Conservation (phyloP, 495 filamentous ascomycete species). For the Eremomyces bilateralis region DNA sequence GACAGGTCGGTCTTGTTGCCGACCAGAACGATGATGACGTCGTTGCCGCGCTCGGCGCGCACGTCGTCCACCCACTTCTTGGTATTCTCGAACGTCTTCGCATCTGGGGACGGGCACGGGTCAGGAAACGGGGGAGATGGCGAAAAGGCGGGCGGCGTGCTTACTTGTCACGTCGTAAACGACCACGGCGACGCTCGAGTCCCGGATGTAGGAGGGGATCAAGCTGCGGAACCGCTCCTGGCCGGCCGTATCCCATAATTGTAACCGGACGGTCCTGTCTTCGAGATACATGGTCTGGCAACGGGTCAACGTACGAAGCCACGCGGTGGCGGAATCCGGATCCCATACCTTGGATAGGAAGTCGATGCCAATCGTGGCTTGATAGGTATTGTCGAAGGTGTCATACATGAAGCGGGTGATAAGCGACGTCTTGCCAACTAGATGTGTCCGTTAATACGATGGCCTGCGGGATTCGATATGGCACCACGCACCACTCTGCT, state of each 20-base stretch:
- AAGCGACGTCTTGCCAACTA: slow-evolving; percentile 93
- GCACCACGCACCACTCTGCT: slow-evolving; percentile 69
- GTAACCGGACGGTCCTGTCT: slow-evolving; percentile 89
- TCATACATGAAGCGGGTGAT: slow-evolving; percentile 99
- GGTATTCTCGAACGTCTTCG: slow-evolving; percentile 92
- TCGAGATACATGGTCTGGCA: slow-evolving; percentile 94
- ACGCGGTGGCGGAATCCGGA: too few species aligned
- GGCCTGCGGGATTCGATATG: slow-evolving; percentile 1
- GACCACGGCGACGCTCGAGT: slow-evolving; percentile 89
- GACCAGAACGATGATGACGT: slow-evolving; percentile 95
- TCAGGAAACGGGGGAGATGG: neutral
- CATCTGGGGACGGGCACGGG: slow-evolving; percentile 25
- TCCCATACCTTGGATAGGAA: slow-evolving; percentile 78
- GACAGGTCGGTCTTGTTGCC: slow-evolving; percentile 98
- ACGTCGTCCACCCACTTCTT: slow-evolving; percentile 99
- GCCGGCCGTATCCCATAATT: slow-evolving; percentile 95
- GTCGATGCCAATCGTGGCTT: slow-evolving; percentile 98
- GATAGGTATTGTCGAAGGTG: slow-evolving; percentile 99
- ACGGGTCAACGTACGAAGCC: too few species aligned
- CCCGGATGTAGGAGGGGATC: slow-evolving; percentile 95
- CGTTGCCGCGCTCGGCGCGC: slow-evolving; percentile 83
- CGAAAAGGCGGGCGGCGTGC: slow-evolving; percentile 3
- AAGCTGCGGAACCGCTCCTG: slow-evolving; percentile 92
- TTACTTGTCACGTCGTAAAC: slow-evolving; percentile 93
- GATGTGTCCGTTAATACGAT: neutral